Base-by-base conservation (phyloP, 805 yeast species). In the Wickerhamomyces mucosus region DNA sequence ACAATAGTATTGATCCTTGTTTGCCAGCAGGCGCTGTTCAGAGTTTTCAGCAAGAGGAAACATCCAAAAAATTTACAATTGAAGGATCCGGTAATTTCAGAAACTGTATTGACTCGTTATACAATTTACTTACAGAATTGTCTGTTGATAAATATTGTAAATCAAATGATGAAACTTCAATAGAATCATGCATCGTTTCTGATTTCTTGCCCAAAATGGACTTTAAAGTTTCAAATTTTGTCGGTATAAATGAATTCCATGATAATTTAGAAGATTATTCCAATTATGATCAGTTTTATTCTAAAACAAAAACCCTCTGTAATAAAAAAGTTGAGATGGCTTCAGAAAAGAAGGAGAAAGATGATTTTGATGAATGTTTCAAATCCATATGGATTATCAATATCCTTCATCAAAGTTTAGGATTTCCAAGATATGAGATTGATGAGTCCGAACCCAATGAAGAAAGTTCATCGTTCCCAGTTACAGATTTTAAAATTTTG, bases 181-280 rank as follows among this genome's bases (percentile, higher is more conserved):
- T 44, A 5, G 55, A 65, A 1, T 58, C 73, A 3, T 75, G 82
- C 50, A 50, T 75, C 10, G 48, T 74, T 26, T 61, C 63, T 28
- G 75, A 72, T 39, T 49, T 63, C 15, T 58, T 71, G 18, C 83
- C 82, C 0, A 56, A 69, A 7, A 68, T 75, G 52, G 75, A 69
- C 40, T 72, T 75, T 43, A 68, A 69, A 29, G 55, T 67, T 21
- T 67, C 71, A 39, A 68, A 66, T 35, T 76, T 77, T 35, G 58
- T 72, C 25, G 84, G 82, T 0, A 78, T 77, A 7, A 72, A 79
- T 37, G 82, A 80, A 5, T 75, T 75, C 46, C 75, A 79, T 75
- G 75, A 75, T 42, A 68, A 76, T 5, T 58, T 75, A 24, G 63
- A 65, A n/a, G 59, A 62, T 29, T 53, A 73, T 23, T 45, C 70